phyloP scores from a whole-genome alignment of 257 asterid species.

The Ajuga chamaepitys region DNA sequence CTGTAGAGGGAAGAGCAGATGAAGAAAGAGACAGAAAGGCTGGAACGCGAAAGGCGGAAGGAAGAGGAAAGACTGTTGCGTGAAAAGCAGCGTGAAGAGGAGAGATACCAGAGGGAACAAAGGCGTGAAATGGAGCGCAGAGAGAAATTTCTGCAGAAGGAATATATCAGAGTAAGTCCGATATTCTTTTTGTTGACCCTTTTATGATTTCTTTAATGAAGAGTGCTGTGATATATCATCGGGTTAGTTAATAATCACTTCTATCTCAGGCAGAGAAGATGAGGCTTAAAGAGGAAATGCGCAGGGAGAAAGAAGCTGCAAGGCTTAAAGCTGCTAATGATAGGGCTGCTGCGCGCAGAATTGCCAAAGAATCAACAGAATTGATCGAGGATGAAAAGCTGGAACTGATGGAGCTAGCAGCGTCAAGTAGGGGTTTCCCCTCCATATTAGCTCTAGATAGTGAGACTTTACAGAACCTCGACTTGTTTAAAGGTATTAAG shows the following conservation, averaged over 20 bases:
- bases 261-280: conserved; percentile 66
- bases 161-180: conserved; percentile 51
- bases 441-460: conserved; percentile 58
- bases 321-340: conserved; percentile 76
- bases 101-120: conserved; percentile 68
- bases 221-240: not conserved
- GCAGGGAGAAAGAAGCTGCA: conserved; percentile 83
- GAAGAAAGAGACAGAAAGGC: conserved; percentile 87
- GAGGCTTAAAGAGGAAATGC: conserved; percentile 79
- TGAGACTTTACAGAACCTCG: conserved; percentile 55
- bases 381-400: conserved; percentile 67
- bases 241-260: conserved; percentile 1
- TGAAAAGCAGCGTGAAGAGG: conserved; percentile 86
- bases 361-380: conserved; percentile 75
- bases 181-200: not conserved
- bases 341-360: conserved; percentile 79
- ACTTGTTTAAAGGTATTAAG: conserved; percentile 45
- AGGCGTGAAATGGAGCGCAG: conserved; percentile 86
- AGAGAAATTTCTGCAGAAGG: conserved; percentile 76
- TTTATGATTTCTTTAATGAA: not conserved
- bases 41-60: conserved; percentile 71
- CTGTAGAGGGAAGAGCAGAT: conserved; percentile 80
- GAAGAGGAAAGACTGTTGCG: conserved; percentile 86
- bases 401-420: conserved; percentile 89
- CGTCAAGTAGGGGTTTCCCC: conserved; percentile 50